phyloP scores from a whole-genome alignment of 1,284 basidiomycete genomes.

The Trametes polyzona region DNA sequence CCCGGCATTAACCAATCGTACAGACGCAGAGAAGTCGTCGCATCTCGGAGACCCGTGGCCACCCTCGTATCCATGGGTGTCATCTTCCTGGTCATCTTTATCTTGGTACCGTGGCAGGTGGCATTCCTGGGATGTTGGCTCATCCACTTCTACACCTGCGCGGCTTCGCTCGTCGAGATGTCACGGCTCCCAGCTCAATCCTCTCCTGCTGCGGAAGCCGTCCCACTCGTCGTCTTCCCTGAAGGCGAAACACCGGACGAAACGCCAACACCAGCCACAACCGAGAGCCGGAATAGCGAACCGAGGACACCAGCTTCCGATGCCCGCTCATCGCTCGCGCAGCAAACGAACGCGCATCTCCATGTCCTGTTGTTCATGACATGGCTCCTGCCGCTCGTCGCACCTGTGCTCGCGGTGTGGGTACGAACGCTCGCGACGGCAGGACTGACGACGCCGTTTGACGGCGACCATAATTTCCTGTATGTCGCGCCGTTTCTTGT shows the following conservation, averaged over 20 bases:
- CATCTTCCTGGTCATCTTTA: slow-evolving; percentile 68
- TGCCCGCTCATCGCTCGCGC: not conserved
- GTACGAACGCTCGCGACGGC: slow-evolving; percentile 79
- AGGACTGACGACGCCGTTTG: slow-evolving; percentile 74
- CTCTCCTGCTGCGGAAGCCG: slow-evolving; percentile 1
- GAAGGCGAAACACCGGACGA: not conserved
- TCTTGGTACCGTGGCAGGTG: slow-evolving; percentile 89
- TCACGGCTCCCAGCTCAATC: slow-evolving; percentile 7
- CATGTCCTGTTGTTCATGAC: slow-evolving; percentile 81
- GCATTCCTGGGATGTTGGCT: slow-evolving; percentile 84
- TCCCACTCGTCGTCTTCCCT: slow-evolving; percentile 24
- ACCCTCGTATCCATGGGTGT: slow-evolving; percentile 62
- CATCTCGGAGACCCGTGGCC: slow-evolving; percentile 43
- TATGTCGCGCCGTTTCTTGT: slow-evolving; percentile 69
- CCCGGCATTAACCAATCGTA: not conserved
- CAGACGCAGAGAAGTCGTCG: slow-evolving; percentile 41
- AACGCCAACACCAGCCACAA: not conserved
- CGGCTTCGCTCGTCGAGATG: slow-evolving; percentile 32
- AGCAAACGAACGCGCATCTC: slow-evolving; percentile 52
- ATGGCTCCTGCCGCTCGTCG: slow-evolving; percentile 80
- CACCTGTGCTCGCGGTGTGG: slow-evolving; percentile 88
- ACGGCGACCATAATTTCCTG: slow-evolving; percentile 77
- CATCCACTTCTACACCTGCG: slow-evolving; percentile 73
- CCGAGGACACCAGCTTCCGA: not conserved
- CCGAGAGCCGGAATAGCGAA: not conserved